Evolutionary conservation across 805 yeast species (phyloP), one percentile per base, ranked within the genome.

Genomic region (Pichia membranifaciens): DNA sequence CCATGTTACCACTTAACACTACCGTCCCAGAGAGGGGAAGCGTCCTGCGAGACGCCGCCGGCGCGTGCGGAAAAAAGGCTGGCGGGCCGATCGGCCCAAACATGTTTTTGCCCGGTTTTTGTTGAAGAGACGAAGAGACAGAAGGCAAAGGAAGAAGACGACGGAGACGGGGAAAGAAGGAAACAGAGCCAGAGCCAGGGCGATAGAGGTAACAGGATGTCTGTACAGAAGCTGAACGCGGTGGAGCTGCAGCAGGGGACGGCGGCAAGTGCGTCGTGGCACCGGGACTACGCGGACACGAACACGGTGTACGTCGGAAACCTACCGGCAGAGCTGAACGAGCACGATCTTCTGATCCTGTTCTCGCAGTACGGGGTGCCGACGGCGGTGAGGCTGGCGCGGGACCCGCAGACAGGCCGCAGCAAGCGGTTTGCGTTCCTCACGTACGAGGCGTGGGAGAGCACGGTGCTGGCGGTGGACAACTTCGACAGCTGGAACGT

Each of bases 341-440:
- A 88, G 59, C 79, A 81, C 41, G 97, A 91, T 60, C 63, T 91
- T 0, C 58, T 89, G 6, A 74, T 80, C 0, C 77, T 90, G 29
- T 91, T 91, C 61, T 84, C 96, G 2, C 97, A 91, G 59, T 91
- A 77, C 63, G 98, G 98, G 0, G 75, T 81, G 17, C 96, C 96
- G 0, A 83, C 84, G 0, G 86, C 84, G 55, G 60, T 91, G 32
- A 78, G 82, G 44, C 67, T 90, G 44, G 75, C 78, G 22, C 73
- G 91, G 49, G 91, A 87, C 58, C 71, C 69, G 48, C 75, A 71
- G 3, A 74, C 84, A 0, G 87, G 88, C 2, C 74, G 75, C 47
- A 79, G 87, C 2, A 72, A 74, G 46, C 93, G 96, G 6, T 87
- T 82, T 70, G 93, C 84, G 4, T 89, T 81, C 67, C 63, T 91